A percentile compares a stretch with the other conserved stretches of the same genome.
phyloP scores from a whole-genome alignment of 768 basidiomycete genomes.

The Rhodotorula kratochvilovae region DNA sequence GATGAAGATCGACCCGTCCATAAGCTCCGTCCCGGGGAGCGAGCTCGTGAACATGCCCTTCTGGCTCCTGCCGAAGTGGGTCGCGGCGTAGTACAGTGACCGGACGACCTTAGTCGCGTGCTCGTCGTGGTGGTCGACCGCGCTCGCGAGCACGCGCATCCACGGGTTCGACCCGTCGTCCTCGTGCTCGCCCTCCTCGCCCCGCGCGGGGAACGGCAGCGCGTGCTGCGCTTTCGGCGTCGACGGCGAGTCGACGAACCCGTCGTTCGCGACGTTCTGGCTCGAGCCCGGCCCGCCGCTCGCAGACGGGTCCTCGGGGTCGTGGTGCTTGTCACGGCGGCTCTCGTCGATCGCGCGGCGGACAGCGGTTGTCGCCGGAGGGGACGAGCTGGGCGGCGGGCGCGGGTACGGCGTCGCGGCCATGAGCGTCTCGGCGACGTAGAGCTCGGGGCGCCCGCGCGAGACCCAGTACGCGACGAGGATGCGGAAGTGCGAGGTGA shows the following conservation, averaged over 20 bases:
- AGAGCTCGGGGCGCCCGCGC: conserved; percentile 39
- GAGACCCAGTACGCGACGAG: conserved; percentile 42
- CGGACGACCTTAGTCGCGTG: conserved; percentile 42
- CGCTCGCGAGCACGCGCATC: conserved; percentile 26
- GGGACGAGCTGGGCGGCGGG: not conserved
- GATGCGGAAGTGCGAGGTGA: conserved; percentile 42
- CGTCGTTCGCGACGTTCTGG: not conserved
- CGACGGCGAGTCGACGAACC: conserved; percentile 6
- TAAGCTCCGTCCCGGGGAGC: conserved; percentile 26
- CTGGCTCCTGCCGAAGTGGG: conserved; percentile 34
- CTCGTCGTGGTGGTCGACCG: conserved; percentile 41
- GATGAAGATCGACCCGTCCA: conserved; percentile 43
- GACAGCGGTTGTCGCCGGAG: not conserved
- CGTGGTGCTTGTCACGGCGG: not conserved
- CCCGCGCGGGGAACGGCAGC: not conserved
- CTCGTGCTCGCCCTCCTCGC: no score
- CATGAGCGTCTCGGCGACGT: conserved; percentile 40
- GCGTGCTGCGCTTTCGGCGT: conserved; percentile 13
- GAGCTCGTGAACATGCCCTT: conserved; percentile 26
- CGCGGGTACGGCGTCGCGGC: conserved; percentile 29
- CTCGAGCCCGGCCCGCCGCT: not conserved
- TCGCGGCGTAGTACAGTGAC: conserved; percentile 39
- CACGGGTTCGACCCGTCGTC: conserved; percentile 24
- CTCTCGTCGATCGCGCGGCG: not conserved
- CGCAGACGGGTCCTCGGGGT: no score